Conservation (phyloP, 805 yeast species). For the Ogataea ramenticola region DNA sequence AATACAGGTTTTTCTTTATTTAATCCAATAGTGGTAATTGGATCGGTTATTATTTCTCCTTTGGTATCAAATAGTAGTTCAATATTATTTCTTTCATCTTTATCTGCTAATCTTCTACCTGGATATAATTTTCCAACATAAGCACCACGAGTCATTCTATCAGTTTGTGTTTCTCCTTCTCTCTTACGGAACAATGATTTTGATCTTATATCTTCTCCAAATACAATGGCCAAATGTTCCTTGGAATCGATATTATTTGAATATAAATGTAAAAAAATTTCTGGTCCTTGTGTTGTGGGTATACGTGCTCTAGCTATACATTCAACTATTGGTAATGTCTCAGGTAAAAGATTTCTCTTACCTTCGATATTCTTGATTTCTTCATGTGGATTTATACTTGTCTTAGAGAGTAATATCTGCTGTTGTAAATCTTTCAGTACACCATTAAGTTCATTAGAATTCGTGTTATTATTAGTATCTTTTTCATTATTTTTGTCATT, state of each 20-base stretch:
- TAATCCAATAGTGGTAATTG: constrained; percentile 14
- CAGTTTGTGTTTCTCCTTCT: constrained; percentile 74
- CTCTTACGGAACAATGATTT: constrained; percentile 56
- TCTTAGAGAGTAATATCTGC: background rate
- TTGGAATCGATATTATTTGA: constrained; percentile 80
- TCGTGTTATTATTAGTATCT: background rate
- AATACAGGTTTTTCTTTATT: constrained; percentile 40
- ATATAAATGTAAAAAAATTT: constrained; percentile 85
- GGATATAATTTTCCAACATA: constrained; percentile 87
- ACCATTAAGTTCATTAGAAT: background rate
- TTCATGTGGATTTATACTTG: constrained; percentile 2
- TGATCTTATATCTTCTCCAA: constrained; percentile 87
- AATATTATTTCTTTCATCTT: constrained; percentile 37
- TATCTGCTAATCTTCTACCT: constrained; percentile 69
- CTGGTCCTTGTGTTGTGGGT: constrained; percentile 94
- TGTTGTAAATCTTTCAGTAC: background rate
- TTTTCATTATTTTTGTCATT: background rate
- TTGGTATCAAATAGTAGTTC: constrained; percentile 32
- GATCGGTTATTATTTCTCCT: constrained; percentile 29
- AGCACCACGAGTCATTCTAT: constrained; percentile 98
- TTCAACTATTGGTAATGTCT: constrained; percentile 61
- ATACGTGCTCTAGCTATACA: constrained; percentile 94
- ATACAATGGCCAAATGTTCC: constrained; percentile 95
- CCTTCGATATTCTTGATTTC: constrained; percentile 6
- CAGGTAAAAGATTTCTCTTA: constrained; percentile 39